Conservation (phyloP, 129 eudicot genomes). For the Erigeron canadensis region DNA sequence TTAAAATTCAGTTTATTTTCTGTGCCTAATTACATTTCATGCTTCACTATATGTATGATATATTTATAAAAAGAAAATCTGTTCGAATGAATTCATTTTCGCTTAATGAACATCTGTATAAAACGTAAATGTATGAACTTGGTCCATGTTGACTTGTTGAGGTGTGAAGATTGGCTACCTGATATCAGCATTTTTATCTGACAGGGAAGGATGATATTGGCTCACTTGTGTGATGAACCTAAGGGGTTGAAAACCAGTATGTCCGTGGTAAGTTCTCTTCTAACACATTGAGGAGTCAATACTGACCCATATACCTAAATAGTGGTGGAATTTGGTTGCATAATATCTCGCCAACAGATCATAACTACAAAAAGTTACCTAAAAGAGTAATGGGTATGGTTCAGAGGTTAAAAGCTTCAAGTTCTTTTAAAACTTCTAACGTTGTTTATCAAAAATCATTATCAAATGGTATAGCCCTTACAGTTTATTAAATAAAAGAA, state of each 20-base stretch:
- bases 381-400: not conserved
- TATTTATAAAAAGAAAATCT: not conserved
- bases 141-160: no score
- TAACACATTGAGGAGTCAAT: not conserved
- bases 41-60: not conserved
- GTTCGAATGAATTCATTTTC: not conserved
- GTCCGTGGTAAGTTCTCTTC: constrained; percentile 70
- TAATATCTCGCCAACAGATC: not conserved
- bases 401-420: not conserved
- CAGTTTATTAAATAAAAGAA: no score
- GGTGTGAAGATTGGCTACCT: constrained; percentile 16
- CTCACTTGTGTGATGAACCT: constrained; percentile 99
- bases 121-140: not conserved
- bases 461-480: no score
- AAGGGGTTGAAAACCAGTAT: constrained; percentile 96
- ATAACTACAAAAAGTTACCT: no score
- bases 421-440: no score
- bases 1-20: constrained; percentile 6
- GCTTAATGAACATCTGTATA: not conserved
- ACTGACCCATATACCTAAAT: not conserved
- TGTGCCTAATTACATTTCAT: not conserved
- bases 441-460: no score
- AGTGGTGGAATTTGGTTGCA: not conserved
- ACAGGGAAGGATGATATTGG: constrained; percentile 98
- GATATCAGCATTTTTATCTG: constrained; percentile 22